phyloP scores from a whole-genome alignment of 768 basidiomycete genomes.

The Boletus eberwhitei region DNA sequence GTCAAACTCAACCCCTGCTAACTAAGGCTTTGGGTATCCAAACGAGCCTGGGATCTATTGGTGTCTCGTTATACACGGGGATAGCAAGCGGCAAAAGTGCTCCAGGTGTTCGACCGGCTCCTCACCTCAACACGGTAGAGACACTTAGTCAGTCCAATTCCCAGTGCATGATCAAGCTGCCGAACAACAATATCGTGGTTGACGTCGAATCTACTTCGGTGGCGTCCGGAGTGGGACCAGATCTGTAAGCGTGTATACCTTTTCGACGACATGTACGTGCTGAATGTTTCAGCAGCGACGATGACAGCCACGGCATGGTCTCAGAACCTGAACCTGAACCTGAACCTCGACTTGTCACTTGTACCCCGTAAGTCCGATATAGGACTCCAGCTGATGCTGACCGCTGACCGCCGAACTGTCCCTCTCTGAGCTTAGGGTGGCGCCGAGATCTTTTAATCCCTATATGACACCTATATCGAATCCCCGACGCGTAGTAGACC shows the following conservation, averaged over 20 bases:
- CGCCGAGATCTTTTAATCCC: constrained; percentile 17
- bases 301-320: neutral
- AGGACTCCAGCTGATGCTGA: neutral
- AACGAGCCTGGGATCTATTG: constrained; percentile 12
- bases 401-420: neutral
- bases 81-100: neutral
- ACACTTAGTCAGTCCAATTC: neutral
- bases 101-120: neutral
- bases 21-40: constrained; percentile 21
- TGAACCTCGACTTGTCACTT: neutral
- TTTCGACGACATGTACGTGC: neutral
- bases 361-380: constrained; percentile 20
- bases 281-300: neutral
- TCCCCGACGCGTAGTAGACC: constrained; percentile 6
- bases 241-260: constrained; percentile 8
- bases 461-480: constrained; percentile 29
- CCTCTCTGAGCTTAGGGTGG: constrained; percentile 7
- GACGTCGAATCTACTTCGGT: neutral
- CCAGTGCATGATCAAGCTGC: neutral
- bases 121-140: neutral
- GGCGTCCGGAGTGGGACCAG: neutral
- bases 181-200: neutral
- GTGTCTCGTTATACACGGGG: neutral
- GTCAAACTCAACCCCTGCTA: neutral
- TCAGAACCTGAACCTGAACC: neutral